These are phyloP conservation scores for Aureobasidium pullulans DNA, from an alignment of 2,329 filamentous ascomycete genomes.

Conservation along the genomic window DNA sequence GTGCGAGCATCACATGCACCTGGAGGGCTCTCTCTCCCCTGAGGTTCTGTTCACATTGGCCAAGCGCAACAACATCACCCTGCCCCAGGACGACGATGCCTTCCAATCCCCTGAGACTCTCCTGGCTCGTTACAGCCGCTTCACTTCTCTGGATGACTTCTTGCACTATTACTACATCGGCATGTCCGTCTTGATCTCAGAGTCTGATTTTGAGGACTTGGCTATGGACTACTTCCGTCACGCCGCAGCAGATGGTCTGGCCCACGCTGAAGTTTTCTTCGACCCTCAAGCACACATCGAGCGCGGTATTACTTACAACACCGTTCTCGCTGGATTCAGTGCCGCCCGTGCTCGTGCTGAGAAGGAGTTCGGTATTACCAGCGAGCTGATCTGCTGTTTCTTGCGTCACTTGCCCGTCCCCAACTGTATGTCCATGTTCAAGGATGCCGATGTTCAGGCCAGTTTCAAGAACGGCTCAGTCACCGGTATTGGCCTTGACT, in stretches of 20 bases:
- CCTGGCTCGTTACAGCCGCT: constrained; percentile 56
- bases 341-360: constrained; percentile 54
- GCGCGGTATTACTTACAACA: constrained; percentile 56
- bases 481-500: constrained; percentile 60
- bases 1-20: constrained; percentile 74
- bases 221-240: constrained; percentile 64
- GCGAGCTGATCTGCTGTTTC: constrained; percentile 64
- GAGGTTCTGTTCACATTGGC: constrained; percentile 64
- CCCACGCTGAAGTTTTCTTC: constrained; percentile 73
- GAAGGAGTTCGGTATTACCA: constrained; percentile 56
- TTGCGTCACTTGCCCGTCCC: constrained; percentile 59
- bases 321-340: constrained; percentile 56
- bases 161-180: constrained; percentile 71
- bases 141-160: constrained; percentile 69
- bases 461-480: constrained; percentile 46
- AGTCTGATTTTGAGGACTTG: constrained; percentile 64
- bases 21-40: constrained; percentile 68
- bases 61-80: constrained; percentile 54
- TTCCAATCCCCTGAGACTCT: constrained; percentile 57
- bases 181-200: constrained; percentile 59
- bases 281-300: constrained; percentile 68
- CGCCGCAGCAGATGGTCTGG: constrained; percentile 57
- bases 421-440: constrained; percentile 46
- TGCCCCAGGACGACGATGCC: constrained; percentile 51
- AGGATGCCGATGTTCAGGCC: constrained; percentile 35